A percentile compares a stretch with the other conserved stretches of the same genome.
Evolutionary conservation across 2,329 filamentous ascomycete species (phyloP).

Genomic region (Hymenoscyphus infarciens): DNA sequence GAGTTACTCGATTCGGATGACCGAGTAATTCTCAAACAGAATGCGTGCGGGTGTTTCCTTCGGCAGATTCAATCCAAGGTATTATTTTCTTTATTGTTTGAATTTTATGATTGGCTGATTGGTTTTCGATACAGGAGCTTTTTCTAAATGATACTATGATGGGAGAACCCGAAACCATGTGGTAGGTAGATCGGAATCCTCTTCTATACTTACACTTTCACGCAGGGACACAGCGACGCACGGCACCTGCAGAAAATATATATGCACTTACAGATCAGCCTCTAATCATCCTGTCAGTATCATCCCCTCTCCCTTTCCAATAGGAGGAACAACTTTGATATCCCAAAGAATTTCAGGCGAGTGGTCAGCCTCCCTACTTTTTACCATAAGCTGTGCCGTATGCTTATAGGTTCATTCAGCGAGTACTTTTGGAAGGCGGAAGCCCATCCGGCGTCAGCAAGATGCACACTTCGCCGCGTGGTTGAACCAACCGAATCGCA

Average conservation of each 20-base stretch:
- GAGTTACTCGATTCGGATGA: background rate
- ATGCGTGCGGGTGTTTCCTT: background rate
- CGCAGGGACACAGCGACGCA: background rate
- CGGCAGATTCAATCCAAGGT: background rate
- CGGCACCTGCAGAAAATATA: background rate
- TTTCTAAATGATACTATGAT: constrained; percentile 4
- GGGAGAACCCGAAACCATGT: background rate
- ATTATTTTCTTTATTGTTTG: background rate
- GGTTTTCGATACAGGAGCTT: background rate
- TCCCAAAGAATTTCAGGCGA: background rate
- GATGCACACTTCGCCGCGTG: background rate
- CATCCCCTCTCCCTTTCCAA: background rate
- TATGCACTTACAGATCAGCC: background rate
- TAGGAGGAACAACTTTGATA: background rate
- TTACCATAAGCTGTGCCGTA: background rate
- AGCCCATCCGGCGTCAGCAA: constrained; percentile 5
- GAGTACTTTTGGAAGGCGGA: background rate
- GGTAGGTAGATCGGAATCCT: constrained; percentile 1
- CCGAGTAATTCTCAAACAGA: background rate
- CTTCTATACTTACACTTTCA: background rate
- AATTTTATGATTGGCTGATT: background rate
- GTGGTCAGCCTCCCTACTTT: constrained; percentile 4
- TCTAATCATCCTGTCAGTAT: background rate
- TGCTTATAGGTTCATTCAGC: background rate
- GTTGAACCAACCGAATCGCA: background rate